Base-by-base conservation (phyloP, 2,329 filamentous ascomycete genomes). In the Triangularia verruculosa region DNA sequence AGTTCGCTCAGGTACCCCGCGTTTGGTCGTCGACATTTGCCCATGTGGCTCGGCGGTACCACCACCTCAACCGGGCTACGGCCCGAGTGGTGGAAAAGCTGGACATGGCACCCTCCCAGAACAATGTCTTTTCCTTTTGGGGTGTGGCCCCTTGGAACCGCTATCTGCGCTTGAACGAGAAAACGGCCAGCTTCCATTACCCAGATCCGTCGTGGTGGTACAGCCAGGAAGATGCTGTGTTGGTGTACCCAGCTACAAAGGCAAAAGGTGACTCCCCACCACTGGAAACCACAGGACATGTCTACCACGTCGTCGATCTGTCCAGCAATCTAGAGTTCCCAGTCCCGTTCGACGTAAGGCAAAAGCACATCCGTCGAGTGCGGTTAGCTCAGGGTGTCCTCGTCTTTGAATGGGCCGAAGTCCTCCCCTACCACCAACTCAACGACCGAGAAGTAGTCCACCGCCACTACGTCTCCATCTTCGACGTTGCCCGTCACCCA, bases 401-500 rank as follows among this genome's bases (percentile, higher is more conserved):
- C n/a, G 70, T 88, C 17, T 74, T 89, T n/a, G 86, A 89, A 71
- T 89, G 86, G 86, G 85, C 83, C 57, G 83, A 86, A 69, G 72
- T 76, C 1, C 75, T 79, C 27, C 75, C 81, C 1, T 83, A 80
- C 65, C 80, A 84, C 70, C 79, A 80, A 71, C 72, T 83, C 22
- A 83, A 84, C 70, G 79, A 81, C 62, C 74, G 75, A 56, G 82
- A 83, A 66, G 75, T 76, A 1, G 81, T 84, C 1, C 80, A 84
- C 72, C 78, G 82, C 4, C 86, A 88, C 72, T 88, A 84, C 70
- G 85, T 83, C 5, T 86, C 84, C 1, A 83, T 82, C 0, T 88
- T 83, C 70, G 82, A 86, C 65, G 74, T 89, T 27, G 54, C 64
- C 51, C 68, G 69, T 28, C 57, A 39, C 13, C 53, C 60, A 2